Conservation (phyloP, 331 rosid genomes). For the Pyracantha coccinea region DNA sequence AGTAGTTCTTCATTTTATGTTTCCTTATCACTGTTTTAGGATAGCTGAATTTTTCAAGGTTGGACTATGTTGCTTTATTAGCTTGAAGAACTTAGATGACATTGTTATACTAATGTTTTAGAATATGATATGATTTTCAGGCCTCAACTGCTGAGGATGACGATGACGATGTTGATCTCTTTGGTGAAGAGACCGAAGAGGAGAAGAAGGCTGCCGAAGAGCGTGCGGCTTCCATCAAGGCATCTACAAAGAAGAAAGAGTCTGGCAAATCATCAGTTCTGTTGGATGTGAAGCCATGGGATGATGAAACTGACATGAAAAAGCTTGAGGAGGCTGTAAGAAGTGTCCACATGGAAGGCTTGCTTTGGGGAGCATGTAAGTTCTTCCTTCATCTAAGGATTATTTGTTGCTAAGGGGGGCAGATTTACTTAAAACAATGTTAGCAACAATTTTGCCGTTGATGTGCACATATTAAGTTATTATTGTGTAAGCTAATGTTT, state of each 20-base stretch:
- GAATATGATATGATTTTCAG: conserved; percentile 28
- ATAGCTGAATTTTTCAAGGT: not conserved
- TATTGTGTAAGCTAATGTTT: not conserved
- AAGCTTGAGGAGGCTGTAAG: conserved; percentile 95
- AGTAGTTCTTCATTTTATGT: not conserved
- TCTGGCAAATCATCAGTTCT: conserved; percentile 90
- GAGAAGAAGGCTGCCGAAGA: conserved; percentile 98
- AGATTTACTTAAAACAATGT: no score
- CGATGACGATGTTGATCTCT: conserved; percentile 80
- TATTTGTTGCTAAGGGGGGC: not conserved
- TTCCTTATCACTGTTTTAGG: not conserved
- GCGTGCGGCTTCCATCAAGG: conserved; percentile 82
- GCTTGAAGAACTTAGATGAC: not conserved
- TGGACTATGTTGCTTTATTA: not conserved
- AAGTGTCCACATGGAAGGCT: conserved; percentile 68
- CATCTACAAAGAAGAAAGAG: conserved; percentile 82
- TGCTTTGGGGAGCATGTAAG: conserved; percentile 95
- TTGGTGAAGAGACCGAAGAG: conserved; percentile 96
- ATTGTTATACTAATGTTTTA: not conserved
- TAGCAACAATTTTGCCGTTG: no score
- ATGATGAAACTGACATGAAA: conserved; percentile 96
- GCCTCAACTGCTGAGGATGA: conserved; percentile 62
- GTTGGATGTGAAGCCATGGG: conserved; percentile 98
- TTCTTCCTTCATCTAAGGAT: not conserved
- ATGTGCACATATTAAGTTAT: not conserved